These are phyloP conservation scores for Ogataea parapolymorpha DNA, from an alignment of 805 yeast species.

Conservation along the genomic window DNA sequence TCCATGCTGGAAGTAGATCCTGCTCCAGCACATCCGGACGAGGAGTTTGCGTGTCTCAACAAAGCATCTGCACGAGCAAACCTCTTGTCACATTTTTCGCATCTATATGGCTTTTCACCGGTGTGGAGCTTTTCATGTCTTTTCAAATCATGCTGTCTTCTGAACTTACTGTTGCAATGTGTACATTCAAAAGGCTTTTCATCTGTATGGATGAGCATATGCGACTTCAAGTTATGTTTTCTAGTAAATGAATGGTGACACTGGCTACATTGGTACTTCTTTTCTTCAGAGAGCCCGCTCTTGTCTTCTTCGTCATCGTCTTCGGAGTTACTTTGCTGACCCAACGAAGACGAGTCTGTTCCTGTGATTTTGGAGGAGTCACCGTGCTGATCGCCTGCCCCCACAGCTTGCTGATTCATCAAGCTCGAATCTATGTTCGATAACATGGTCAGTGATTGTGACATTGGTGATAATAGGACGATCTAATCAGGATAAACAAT, in stretches of 20 bases:
- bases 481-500: conserved; percentile 7
- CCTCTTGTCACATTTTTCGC: conserved; percentile 56
- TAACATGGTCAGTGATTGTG: conserved; percentile 19
- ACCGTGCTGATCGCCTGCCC: conserved; percentile 4
- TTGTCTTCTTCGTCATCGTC: conserved; percentile 17
- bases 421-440: conserved; percentile 19
- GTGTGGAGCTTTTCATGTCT: conserved; percentile 74
- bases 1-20: conserved; percentile 10
- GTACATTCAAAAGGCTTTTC: conserved; percentile 62
- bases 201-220: conserved; percentile 63
- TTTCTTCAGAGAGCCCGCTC: conserved; percentile 23
- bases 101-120: conserved; percentile 67
- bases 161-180: conserved; percentile 57
- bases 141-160: conserved; percentile 73
- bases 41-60: conserved; percentile 56
- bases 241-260: conserved; percentile 68
- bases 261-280: conserved; percentile 48
- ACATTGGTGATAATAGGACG: conserved; percentile 3
- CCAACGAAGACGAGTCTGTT: conserved; percentile 9
- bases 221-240: conserved; percentile 72
- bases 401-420: conserved; percentile 18
- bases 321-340: conserved; percentile 13
- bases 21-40: conserved; percentile 26
- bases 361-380: conserved; percentile 4
- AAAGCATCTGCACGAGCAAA: conserved; percentile 79